Base-by-base conservation (phyloP, 2,329 filamentous ascomycete species). In the Aciculosporium take region DNA sequence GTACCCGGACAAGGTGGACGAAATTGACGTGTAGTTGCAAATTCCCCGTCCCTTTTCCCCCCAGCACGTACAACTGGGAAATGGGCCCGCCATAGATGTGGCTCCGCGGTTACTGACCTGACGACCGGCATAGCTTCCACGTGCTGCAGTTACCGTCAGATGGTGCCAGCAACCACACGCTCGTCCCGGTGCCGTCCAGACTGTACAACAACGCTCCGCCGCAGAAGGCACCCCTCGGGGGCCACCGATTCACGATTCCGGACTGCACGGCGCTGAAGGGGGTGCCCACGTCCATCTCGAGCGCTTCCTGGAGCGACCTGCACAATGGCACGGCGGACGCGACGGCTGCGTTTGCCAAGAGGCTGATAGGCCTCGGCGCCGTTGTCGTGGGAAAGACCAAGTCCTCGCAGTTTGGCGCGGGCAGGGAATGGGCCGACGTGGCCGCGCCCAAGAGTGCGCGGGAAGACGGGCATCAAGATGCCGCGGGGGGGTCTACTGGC, bases 301-400 rank as follows among this genome's bases (percentile, higher is more conserved):
- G 75, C 41, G 61, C 71, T 25, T 69, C 75, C 2, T 81, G 71
- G 64, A 68, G 67, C 18, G 58, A 68, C 27, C 55, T 81, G 3
- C 71, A 76, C 41, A 59, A 63, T 1, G 51, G 63, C 3, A 59
- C 64, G 0, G 53, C 53, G 4, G 63, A 57, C 2, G 51, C 49
- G 3, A 77, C 71, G 1, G 69, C 71, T 0, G 52, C 66, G 0
- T 62, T 69, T 1, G 65, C 77, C 0, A 69, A 75, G 39, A 61
- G 64, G 2, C 56, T 84, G 1, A 63, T 81, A 3, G 68, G 76
- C 40, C 66, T 72, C 2, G 79, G 80, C 0, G 78, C 74, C 0
- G 56, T 73, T 7, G 52, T 74, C 9, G 58, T 75, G 0, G 71
- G 71, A 3, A 74, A 72, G 56, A 69, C 68, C 18, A 72, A 69